Evolutionary conservation across 1,284 basidiomycete species (phyloP).

Genomic region (Serendipita sp.): DNA sequence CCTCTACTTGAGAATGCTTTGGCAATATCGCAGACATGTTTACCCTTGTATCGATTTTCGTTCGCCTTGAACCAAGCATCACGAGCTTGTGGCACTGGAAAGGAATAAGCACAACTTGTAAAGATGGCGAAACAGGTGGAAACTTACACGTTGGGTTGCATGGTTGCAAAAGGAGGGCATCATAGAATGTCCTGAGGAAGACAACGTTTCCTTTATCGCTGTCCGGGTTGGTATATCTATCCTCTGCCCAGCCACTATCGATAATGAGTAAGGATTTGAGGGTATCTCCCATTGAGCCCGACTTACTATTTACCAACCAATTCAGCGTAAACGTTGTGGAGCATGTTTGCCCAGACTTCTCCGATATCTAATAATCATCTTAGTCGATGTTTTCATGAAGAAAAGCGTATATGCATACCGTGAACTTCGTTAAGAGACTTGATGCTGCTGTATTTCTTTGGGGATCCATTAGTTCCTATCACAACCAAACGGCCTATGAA

Average conservation of each 20-base stretch:
- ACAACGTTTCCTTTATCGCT: constrained; percentile 32
- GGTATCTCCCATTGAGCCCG: background rate
- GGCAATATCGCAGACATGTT: constrained; percentile 7
- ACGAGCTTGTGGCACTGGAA: constrained; percentile 23
- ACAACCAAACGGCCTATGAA: background rate
- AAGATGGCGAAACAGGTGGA: background rate
- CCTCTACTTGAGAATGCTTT: constrained; percentile 36
- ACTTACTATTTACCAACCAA: constrained; percentile 25
- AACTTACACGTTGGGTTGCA: constrained; percentile 32
- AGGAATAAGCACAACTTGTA: background rate
- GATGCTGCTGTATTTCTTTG: constrained; percentile 13
- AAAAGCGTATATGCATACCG: constrained; percentile 14
- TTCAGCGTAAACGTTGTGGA: constrained; percentile 37
- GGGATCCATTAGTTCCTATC: background rate
- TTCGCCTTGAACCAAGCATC: constrained; percentile 34
- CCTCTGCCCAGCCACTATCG: constrained; percentile 26
- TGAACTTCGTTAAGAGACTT: background rate
- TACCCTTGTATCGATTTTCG: constrained; percentile 7
- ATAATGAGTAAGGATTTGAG: background rate
- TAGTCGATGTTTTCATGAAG: background rate
- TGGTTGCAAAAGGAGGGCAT: constrained; percentile 34
- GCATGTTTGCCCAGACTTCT: constrained; percentile 38
- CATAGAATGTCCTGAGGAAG: constrained; percentile 35
- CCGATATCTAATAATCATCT: constrained; percentile 22
- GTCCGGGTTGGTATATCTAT: constrained; percentile 27